A percentile compares a stretch with the other conserved stretches of the same genome.
These are phyloP conservation scores for Cladosporium sp. DNA, from an alignment of 2,329 filamentous ascomycete genomes.

Conservation along the genomic window DNA sequence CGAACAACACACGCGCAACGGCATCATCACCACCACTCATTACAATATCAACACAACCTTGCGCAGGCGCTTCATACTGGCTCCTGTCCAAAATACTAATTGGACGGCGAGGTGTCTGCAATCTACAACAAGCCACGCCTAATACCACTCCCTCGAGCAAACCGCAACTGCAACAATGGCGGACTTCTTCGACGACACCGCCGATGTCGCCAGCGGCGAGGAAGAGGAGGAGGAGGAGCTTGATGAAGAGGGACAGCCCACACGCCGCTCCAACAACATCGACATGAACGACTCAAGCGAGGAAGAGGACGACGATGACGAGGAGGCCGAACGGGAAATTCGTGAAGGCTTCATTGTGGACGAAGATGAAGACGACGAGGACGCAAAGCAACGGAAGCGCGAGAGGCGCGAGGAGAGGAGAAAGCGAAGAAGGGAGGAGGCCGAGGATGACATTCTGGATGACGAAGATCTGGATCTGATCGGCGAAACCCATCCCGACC, in stretches of 20 bases:
- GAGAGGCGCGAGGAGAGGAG: constrained; percentile 70
- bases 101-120: background rate
- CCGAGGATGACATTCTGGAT: constrained; percentile 82
- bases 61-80: constrained; percentile 9
- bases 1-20: constrained; percentile 10
- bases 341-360: constrained; percentile 92
- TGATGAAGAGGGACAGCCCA: constrained; percentile 61
- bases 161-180: constrained; percentile 4
- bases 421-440: constrained; percentile 72
- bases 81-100: background rate
- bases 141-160: background rate
- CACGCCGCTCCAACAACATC: constrained; percentile 42
- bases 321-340: constrained; percentile 79
- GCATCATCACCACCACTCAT: background rate
- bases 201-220: constrained; percentile 75
- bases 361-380: constrained; percentile 76
- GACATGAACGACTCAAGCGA: constrained; percentile 82
- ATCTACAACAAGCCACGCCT: background rate
- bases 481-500: constrained; percentile 74
- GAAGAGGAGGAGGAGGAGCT: constrained; percentile 83
- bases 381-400: constrained; percentile 62
- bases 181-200: constrained; percentile 70
- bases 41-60: background rate
- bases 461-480: constrained; percentile 97
- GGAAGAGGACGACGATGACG: constrained; percentile 83